Evolutionary conservation across 1,139 yeast genomes (phyloP).

Genomic region (Kluyveromyces sp.): DNA sequence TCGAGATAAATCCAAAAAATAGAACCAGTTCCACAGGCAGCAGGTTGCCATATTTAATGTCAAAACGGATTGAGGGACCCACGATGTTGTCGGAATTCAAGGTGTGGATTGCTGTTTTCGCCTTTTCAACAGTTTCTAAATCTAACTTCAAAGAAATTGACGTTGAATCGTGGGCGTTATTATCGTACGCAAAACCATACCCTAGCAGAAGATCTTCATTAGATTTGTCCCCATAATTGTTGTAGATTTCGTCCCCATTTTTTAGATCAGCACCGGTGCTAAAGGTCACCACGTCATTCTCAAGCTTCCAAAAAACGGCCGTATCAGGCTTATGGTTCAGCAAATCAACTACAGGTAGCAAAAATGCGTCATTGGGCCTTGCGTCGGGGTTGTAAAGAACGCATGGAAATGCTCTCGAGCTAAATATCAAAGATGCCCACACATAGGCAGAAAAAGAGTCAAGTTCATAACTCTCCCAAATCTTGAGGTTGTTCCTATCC

Average conservation of each 20-base stretch:
- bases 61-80: slow-evolving; percentile 24
- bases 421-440: slow-evolving; percentile 68
- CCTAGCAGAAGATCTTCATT: slow-evolving; percentile 59
- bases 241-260: slow-evolving; percentile 49
- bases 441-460: slow-evolving; percentile 56
- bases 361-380: slow-evolving; percentile 50
- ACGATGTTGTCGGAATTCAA: slow-evolving; percentile 12
- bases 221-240: slow-evolving; percentile 82
- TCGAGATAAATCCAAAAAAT: slow-evolving; percentile 29
- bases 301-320: slow-evolving; percentile 56
- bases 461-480: slow-evolving; percentile 4
- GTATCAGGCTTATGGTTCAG: slow-evolving; percentile 62
- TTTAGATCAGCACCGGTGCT: slow-evolving; percentile 15
- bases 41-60: slow-evolving; percentile 14
- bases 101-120: slow-evolving; percentile 20
- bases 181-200: slow-evolving; percentile 61
- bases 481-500: slow-evolving; percentile 1
- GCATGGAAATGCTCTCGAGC: slow-evolving; percentile 75
- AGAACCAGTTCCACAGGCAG: slow-evolving; percentile 28
- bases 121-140: slow-evolving; percentile 17
- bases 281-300: slow-evolving; percentile 30
- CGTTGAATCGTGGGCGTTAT: slow-evolving; percentile 50
- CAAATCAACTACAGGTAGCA: slow-evolving; percentile 72
- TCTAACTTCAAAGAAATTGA: slow-evolving; percentile 52
- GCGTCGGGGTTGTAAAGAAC: slow-evolving; percentile 34